Evolutionary conservation across 768 basidiomycete species (phyloP), one percentile per base, ranked within the genome.

Genomic region (Trametes maxima): DNA sequence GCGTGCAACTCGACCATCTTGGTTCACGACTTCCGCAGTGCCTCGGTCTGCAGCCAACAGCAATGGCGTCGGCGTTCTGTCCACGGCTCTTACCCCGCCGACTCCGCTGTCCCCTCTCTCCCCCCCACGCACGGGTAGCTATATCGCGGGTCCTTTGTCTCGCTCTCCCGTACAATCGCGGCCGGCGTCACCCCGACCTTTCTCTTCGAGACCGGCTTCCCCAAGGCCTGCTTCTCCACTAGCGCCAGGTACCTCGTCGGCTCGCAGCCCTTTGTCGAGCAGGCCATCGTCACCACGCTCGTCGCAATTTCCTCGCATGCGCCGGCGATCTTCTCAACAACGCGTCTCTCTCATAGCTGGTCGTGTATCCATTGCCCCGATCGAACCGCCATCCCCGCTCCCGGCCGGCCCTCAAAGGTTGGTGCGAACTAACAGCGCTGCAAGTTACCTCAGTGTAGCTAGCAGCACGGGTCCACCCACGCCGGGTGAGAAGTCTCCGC

Each of bases 261-360:
- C 73, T 17, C 76, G 78, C 22, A 67, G 75, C 12, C 70, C 75
- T 48, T 72, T 68, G 28, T 60, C 73, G n/a, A 74, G 62, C 37
- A 67, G 77, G 13, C 66, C 71, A 43, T 79, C 79, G 11, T 77
- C 73, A 21, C 67, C 75, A 25, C 67, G 74, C 7, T 70, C 77
- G 24, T 65, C 78, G 43, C 59, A 81, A 78, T 80, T 84, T 21
- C 80, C 86, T 36, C 86, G 88, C 5, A 82, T 89, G 36, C 83
- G 91, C 17, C 80, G 89, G 50, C 81, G 92, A 56, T 92, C 91
- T 39, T 92, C 92, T 7, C 91, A 92, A 66, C 90, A 92, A 63
- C 84, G 92, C 50, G 88, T 94, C 24, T 93, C 92, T 14, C 79
- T 94, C 42, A 86, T 94, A 55, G 91, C 91, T 2, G 91, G 91